Conservation (phyloP, 1,139 yeast genomes). For the Candida pseudoviswanathii region DNA sequence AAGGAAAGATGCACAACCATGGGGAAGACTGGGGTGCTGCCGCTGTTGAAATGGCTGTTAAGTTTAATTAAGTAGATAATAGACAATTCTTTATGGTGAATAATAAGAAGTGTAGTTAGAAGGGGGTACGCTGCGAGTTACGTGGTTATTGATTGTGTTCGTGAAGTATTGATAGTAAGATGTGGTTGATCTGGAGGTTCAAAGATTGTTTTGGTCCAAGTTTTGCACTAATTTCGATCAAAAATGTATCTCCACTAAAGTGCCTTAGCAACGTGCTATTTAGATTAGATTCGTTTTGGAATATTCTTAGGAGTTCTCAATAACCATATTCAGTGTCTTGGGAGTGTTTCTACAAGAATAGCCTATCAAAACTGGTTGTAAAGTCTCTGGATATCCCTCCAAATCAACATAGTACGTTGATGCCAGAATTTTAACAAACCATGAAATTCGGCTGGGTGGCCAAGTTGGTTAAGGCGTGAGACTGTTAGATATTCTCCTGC, state of each 20-base stretch:
- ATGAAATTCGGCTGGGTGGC: conserved; percentile 47
- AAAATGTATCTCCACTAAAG: too few relatives aligned
- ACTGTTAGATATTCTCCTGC: conserved; percentile 37
- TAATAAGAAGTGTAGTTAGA: background rate
- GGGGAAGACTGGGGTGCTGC: conserved; percentile 99
- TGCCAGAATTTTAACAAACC: background rate
- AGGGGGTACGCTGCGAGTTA: background rate
- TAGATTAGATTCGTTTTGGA: too few relatives aligned
- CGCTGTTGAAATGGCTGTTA: conserved; percentile 92
- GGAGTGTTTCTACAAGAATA: too few relatives aligned
- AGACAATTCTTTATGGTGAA: background rate
- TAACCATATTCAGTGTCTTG: too few relatives aligned
- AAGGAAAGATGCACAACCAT: conserved; percentile 82
- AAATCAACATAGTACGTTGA: background rate
- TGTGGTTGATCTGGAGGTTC: too few relatives aligned
- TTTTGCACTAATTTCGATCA: too few relatives aligned
- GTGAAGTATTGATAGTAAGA: too few relatives aligned
- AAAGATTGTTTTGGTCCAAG: too few relatives aligned
- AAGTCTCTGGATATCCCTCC: background rate
- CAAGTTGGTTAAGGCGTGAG: conserved; percentile 64
- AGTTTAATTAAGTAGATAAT: conserved; percentile 29
- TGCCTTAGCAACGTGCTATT: too few relatives aligned
- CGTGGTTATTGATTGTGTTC: too few relatives aligned
- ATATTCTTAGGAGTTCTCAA: too few relatives aligned
- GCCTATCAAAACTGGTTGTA: background rate